A percentile compares a stretch with the other conserved stretches of the same genome.
Conservation (phyloP, 2,329 filamentous ascomycete species). For the Keithomyces neogunnii region DNA sequence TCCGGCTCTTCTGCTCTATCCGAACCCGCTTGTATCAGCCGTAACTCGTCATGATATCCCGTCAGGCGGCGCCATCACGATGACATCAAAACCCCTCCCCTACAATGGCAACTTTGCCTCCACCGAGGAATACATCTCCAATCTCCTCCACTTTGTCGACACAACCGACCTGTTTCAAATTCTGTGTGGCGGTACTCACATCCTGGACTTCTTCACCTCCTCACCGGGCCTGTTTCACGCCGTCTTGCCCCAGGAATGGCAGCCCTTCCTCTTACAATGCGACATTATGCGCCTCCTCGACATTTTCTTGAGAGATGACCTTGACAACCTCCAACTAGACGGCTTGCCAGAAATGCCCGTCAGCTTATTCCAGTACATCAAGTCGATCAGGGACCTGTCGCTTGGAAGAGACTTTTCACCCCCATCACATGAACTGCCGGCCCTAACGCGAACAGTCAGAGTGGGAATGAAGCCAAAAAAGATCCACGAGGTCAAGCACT, state of each 20-base stretch:
- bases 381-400: slow-evolving; percentile 59
- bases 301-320: slow-evolving; percentile 69
- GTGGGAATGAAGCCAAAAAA: slow-evolving; percentile 97
- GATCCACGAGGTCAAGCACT: slow-evolving; percentile 84
- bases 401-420: slow-evolving; percentile 53
- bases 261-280: slow-evolving; percentile 62
- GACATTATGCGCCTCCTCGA: slow-evolving; percentile 72
- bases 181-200: slow-evolving; percentile 94
- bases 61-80: slow-evolving; percentile 14
- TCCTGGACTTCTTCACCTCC: slow-evolving; percentile 89
- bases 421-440: slow-evolving; percentile 33
- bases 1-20: too few relatives aligned
- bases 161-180: slow-evolving; percentile 72
- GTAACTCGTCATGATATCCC: background rate
- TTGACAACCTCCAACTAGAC: slow-evolving; percentile 32
- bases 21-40: too few relatives aligned
- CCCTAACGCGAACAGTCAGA: slow-evolving; percentile 61
- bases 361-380: slow-evolving; percentile 64
- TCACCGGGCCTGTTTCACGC: slow-evolving; percentile 74
- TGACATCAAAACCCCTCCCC: slow-evolving; percentile 54
- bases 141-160: slow-evolving; percentile 67
- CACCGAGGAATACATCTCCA: slow-evolving; percentile 69
- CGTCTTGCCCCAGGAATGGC: slow-evolving; percentile 74
- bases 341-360: slow-evolving; percentile 31
- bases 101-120: slow-evolving; percentile 60